Evolutionary conservation across 169 alveolate genomes (phyloP), one percentile per base, ranked within the genome.

Genomic region (Plasmodium cynomolgi): DNA sequence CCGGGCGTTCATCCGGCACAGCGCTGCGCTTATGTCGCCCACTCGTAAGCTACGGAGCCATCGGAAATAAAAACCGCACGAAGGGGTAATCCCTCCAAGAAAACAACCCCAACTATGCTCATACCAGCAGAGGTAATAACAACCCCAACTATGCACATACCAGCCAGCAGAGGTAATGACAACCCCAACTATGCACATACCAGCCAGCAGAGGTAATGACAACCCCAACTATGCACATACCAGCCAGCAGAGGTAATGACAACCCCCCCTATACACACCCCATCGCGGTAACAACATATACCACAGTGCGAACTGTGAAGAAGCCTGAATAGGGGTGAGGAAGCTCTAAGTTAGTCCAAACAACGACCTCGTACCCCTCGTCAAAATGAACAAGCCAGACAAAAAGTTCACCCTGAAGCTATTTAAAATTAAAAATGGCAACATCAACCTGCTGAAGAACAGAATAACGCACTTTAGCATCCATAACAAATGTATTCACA

Each of bases 401-500:
- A 91, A 91, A 34, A 41, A 71, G 34, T 91, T 91, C 34, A 54
- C 62, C 34, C 79, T 91, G 44, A 91, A 91, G 41, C n/a, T 91
- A 41, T 91, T 91, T 77, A 91, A 91, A 74, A 81, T 91, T n/a
- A 91, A 91, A 20, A 81, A 91, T 58, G 95, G 95, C 68, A 82
- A 91, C 44, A 74, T 91, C 50, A 81, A 91, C 62, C 68, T 91
- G 5, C n/a, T 91, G 41, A 91, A 91, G 75, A 91, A 81, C 13
- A 71, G 95, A 82, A 91, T 91, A 68, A 91, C 95, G 33, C 95
- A 91, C 84, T 81, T 91, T 68, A 77, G 92, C 58, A 91, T 91
- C 74, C 82, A 77, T 72, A 91, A 91, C 62, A 91, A 91, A 81
- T 91, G 95, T 44, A 91, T 91, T 9, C 95, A 91, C 37, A 44